These are phyloP conservation scores for Plasmodium vivax DNA, from an alignment of 169 alveolate species.

Conservation along the genomic window DNA sequence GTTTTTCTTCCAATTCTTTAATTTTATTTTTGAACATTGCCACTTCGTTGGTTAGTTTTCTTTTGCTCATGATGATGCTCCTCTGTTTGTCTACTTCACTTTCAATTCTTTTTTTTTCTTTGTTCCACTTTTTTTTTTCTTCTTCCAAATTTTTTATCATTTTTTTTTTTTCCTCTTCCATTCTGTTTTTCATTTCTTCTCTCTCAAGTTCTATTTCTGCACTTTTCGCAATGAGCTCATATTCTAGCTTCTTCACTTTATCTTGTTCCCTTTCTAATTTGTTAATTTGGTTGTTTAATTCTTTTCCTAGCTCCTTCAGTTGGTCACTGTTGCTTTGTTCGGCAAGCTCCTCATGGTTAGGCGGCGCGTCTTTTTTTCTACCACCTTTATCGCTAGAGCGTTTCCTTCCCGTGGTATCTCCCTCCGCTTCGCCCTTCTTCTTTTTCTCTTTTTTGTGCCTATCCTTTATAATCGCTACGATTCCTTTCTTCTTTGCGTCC, in stretches of 20 bases:
- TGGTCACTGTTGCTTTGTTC: neutral
- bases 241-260: conserved; percentile 71
- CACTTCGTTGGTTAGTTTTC: conserved; percentile 69
- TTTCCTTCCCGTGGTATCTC: neutral
- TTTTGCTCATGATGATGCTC: conserved; percentile 47
- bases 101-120: conserved; percentile 74
- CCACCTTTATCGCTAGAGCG: neutral
- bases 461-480: neutral
- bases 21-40: conserved; percentile 74
- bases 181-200: conserved; percentile 76
- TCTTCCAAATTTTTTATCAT: conserved; percentile 71
- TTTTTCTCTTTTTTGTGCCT: neutral
- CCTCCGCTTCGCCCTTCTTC: neutral
- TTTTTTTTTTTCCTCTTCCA: conserved; percentile 66
- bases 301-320: conserved; percentile 38
- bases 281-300: conserved; percentile 40
- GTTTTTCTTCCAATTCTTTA: conserved; percentile 58
- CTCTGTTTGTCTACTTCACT: conserved; percentile 69
- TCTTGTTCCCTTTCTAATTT: conserved; percentile 65
- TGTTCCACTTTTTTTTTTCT: conserved; percentile 74
- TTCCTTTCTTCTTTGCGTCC: neutral
- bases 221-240: conserved; percentile 74
- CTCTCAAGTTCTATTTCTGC: conserved; percentile 74
- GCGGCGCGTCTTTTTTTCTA: neutral
- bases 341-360: neutral